phyloP scores from a whole-genome alignment of 208 protist species.

The Trypanosoma brucei region DNA sequence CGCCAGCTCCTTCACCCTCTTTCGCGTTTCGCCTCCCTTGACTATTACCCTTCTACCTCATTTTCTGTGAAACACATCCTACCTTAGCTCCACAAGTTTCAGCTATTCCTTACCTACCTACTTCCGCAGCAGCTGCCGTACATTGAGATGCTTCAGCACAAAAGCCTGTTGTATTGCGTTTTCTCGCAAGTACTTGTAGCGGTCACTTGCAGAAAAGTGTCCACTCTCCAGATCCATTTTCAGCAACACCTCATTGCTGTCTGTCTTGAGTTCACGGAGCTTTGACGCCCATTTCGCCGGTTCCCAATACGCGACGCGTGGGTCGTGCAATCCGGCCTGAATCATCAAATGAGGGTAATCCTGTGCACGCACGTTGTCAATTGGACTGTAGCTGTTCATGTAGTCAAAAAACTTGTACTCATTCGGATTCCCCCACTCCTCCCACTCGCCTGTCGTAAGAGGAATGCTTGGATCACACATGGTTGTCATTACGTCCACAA shows the following conservation, averaged over 20 bases:
- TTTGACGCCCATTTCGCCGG: constrained; percentile 87
- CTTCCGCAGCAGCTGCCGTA: constrained; percentile 40
- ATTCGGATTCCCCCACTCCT: constrained; percentile 95
- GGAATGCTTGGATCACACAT: constrained; percentile 92
- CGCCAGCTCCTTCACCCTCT: no score
- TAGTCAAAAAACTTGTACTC: constrained; percentile 92
- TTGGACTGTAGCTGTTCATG: constrained; percentile 92
- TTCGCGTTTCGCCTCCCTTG: no score
- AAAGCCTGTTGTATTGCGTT: constrained; percentile 87
- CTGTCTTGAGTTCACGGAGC: constrained; percentile 78
- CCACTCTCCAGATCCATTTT: constrained; percentile 90
- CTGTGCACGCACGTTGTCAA: constrained; percentile 89
- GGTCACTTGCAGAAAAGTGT: constrained; percentile 87
- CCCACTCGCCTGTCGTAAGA: constrained; percentile 88
- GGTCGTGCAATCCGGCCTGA: constrained; percentile 83
- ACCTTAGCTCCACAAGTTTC: no score
- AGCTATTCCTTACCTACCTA: constrained; percentile 10
- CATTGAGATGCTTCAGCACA: constrained; percentile 82
- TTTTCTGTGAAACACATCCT: no score
- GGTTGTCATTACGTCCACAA: constrained; percentile 93
- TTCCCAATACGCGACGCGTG: constrained; percentile 91
- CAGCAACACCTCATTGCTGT: constrained; percentile 73
- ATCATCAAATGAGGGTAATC: constrained; percentile 82
- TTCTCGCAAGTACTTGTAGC: constrained; percentile 87
- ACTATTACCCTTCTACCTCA: no score